Conservation (phyloP, 495 filamentous ascomycete species). For the Haplographium delicatum region DNA sequence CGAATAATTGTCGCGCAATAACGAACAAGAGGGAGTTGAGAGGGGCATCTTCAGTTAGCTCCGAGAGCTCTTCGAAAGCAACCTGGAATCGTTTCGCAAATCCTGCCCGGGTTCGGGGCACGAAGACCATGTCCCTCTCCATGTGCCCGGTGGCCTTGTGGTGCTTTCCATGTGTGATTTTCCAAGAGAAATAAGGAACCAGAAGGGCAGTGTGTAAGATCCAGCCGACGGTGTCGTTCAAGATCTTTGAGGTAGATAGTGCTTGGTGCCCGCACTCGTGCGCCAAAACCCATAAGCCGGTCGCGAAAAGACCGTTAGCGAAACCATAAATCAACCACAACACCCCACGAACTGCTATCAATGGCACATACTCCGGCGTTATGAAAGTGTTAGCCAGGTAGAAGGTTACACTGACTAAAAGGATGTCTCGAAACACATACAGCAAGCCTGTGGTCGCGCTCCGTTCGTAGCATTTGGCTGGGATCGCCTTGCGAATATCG, state of each 20-base stretch:
- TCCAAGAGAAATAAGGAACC: constrained; percentile 86
- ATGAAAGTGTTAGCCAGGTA: constrained; percentile 58
- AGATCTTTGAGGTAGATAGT: constrained; percentile 67
- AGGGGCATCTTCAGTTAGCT: no score
- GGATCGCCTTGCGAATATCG: constrained; percentile 73
- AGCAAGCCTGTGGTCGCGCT: constrained; percentile 51
- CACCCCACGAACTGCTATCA: no score
- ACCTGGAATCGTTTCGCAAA: constrained; percentile 63
- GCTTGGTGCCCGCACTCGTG: constrained; percentile 84
- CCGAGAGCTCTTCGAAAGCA: no score
- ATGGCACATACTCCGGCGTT: constrained; percentile 52
- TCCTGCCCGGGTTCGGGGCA: constrained; percentile 73
- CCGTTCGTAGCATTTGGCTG: constrained; percentile 70
- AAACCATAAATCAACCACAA: no score
- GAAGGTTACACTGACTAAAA: constrained; percentile 54
- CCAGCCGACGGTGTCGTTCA: constrained; percentile 81
- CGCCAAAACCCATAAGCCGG: constrained; percentile 77
- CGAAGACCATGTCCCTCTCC: constrained; percentile 92
- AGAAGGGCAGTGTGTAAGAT: constrained; percentile 71
- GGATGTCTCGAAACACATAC: constrained; percentile 65
- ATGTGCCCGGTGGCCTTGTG: constrained; percentile 92
- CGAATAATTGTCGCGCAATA: no score
- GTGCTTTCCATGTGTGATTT: constrained; percentile 85
- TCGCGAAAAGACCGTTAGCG: constrained; percentile 66
- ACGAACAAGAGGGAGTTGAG: no score